These are phyloP conservation scores for Vigna trinervia DNA, from an alignment of 306 rosid genomes.

Conservation along the genomic window DNA sequence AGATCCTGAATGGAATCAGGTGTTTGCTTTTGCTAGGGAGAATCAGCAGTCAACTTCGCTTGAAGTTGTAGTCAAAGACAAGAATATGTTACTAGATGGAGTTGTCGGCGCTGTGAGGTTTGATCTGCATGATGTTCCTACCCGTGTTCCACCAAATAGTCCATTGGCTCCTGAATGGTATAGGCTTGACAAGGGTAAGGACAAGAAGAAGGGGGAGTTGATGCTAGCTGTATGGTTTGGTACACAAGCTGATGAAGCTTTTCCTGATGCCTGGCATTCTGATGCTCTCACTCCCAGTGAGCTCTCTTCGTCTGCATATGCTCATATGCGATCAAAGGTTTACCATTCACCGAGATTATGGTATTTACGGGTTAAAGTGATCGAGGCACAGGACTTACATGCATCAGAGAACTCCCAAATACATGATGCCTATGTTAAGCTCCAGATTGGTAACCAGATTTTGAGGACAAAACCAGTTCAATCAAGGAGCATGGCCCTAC, in stretches of 20 bases:
- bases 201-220: slow-evolving; percentile 80
- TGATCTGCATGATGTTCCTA: slow-evolving; percentile 78
- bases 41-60: slow-evolving; percentile 63
- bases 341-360: slow-evolving; percentile 92
- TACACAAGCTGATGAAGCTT: slow-evolving; percentile 97
- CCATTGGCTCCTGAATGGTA: slow-evolving; percentile 99
- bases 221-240: slow-evolving; percentile 98
- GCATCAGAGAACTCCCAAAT: slow-evolving; percentile 65
- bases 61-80: slow-evolving; percentile 83
- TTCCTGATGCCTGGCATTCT: slow-evolving; percentile 97
- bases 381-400: slow-evolving; percentile 88
- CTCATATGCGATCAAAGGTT: slow-evolving; percentile 79
- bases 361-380: slow-evolving; percentile 78
- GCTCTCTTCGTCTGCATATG: slow-evolving; percentile 50
- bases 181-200: slow-evolving; percentile 66
- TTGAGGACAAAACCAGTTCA: slow-evolving; percentile 65
- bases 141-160: slow-evolving; percentile 87
- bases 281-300: slow-evolving; percentile 70
- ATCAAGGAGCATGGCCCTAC: slow-evolving; percentile 55
- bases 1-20: slow-evolving; percentile 94
- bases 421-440: slow-evolving; percentile 78
- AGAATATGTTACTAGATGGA: slow-evolving; percentile 65
- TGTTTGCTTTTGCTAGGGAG: slow-evolving; percentile 86
- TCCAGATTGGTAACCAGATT: slow-evolving; percentile 78
- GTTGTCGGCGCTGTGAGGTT: slow-evolving; percentile 65